Evolutionary conservation across 345 rosid genomes (phyloP).

Genomic region (Hypericum androsaemum): DNA sequence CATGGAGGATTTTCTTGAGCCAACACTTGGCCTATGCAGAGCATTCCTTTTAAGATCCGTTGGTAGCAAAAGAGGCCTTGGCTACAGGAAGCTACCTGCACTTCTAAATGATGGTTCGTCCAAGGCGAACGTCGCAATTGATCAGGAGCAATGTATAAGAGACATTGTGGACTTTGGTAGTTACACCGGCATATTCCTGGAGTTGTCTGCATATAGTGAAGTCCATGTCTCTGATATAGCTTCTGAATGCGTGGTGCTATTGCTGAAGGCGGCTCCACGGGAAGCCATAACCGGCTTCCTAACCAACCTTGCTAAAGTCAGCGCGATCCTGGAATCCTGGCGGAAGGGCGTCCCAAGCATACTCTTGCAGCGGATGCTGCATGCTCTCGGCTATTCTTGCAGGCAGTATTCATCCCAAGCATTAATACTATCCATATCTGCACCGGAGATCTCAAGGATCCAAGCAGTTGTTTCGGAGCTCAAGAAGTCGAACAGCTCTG

Average conservation of each 20-base stretch:
- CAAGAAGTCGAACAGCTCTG: constrained; percentile 40
- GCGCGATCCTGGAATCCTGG: constrained; percentile 53
- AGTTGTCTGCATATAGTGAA: constrained; percentile 40
- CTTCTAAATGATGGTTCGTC: constrained; percentile 48
- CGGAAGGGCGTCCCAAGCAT: constrained; percentile 31
- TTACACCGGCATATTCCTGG: constrained; percentile 56
- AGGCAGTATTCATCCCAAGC: constrained; percentile 73
- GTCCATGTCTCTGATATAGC: constrained; percentile 52
- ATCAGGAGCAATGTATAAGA: constrained; percentile 50
- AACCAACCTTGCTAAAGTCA: constrained; percentile 69
- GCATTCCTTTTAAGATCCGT: constrained; percentile 67
- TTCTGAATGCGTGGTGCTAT: constrained; percentile 68
- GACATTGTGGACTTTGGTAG: constrained; percentile 76
- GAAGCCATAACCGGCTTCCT: constrained; percentile 83
- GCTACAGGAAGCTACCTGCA: constrained; percentile 43
- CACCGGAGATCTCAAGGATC: constrained; percentile 48
- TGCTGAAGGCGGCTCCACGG: constrained; percentile 80
- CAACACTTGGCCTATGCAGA: constrained; percentile 69
- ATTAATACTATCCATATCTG: constrained; percentile 71
- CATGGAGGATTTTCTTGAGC: constrained; percentile 96
- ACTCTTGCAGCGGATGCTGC: constrained; percentile 61
- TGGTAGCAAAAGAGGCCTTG: constrained; percentile 39
- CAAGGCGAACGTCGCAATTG: constrained; percentile 26
- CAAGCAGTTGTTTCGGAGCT: constrained; percentile 52
- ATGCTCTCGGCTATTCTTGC: constrained; percentile 71